Base-by-base conservation (phyloP, 2,329 filamentous ascomycete species). In the Thyridium curvatum region DNA sequence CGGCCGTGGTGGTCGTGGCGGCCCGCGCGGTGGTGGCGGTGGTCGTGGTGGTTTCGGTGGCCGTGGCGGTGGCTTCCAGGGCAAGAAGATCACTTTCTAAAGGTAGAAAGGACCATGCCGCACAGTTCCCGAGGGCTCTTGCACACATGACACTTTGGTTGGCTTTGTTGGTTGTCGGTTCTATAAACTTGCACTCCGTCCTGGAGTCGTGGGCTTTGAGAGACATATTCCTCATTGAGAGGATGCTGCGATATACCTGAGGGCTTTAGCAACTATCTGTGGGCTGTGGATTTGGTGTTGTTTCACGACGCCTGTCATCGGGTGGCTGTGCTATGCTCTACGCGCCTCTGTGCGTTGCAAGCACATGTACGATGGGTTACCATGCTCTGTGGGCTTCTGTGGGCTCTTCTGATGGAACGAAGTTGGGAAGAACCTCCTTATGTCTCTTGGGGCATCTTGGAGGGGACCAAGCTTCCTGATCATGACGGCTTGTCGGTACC, bases 11-110 rank as follows among this genome's bases (percentile, higher is more conserved):
- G 52, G 61, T 34, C 49, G 62, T 21, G 58, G 65, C 35, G 58
- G 63, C 31, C 56, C 69, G 44, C 64, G 73, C 42, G 63, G 68
- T 26, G 54, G 65, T 35, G 56, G 61, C 17, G 52, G 58, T 38
- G 54, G 56, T 28, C 52, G 58, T 32, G 58, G 57, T 33, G 62
- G 58, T 15, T 68, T 65, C 52, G 69, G 66, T 44, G 66, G 62
- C 48, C 61, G 66, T 41, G 68, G 72, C 26, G 72, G 77, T 43
- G 75, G 82, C 58, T 87, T 84, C 71, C 71, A 79, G 64, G 88
- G 87, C 65, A 84, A 79, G 71, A 93, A 90, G 80, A 80, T 79
- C 59, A 85, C 58, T 48, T 68, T 68, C 43, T 68, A 65, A 62
- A 35, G 18, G 37, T 34, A 30, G 18, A 36, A 48, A 48, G 52